Conservation (phyloP, 1,284 basidiomycete genomes). For the Wolfiporia cocos region DNA sequence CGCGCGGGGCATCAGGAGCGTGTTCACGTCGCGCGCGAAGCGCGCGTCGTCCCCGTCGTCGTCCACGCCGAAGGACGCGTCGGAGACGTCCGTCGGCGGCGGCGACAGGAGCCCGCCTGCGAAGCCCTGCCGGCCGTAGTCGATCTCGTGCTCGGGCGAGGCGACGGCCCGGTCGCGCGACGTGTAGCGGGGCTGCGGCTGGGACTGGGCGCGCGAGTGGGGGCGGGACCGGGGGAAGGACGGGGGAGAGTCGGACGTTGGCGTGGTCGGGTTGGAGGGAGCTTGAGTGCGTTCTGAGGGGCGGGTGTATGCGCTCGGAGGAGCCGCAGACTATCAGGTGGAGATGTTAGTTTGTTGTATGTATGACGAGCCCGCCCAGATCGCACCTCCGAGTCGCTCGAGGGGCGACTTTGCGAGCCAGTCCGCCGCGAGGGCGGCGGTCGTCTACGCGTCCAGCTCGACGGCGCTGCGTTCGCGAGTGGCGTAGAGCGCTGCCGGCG, state of each 20-base stretch:
- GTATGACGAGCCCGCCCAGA: background rate
- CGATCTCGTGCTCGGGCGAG: constrained; percentile 18
- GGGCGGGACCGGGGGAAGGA: constrained; percentile 33
- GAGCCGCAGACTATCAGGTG: constrained; percentile 11
- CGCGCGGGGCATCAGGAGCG: constrained; percentile 34
- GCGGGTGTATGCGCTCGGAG: constrained; percentile 36
- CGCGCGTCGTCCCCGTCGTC: constrained; percentile 25
- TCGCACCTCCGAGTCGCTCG: constrained; percentile 67
- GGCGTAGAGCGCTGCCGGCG: constrained; percentile 60
- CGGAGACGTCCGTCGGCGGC: constrained; percentile 28
- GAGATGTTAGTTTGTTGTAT: constrained; percentile 5
- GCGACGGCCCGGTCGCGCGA: constrained; percentile 23
- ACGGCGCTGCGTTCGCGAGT: constrained; percentile 50
- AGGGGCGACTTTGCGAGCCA: constrained; percentile 38
- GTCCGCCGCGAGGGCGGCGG: constrained; percentile 58
- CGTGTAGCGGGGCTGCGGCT: constrained; percentile 25
- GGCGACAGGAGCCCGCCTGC: constrained; percentile 25
- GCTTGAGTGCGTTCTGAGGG: constrained; percentile 43
- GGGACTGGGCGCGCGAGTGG: constrained; percentile 53
- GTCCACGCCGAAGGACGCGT: constrained; percentile 30
- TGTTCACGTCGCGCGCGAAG: constrained; percentile 29
- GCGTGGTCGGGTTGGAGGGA: constrained; percentile 63
- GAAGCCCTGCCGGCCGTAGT: constrained; percentile 6
- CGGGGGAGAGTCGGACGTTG: constrained; percentile 35
- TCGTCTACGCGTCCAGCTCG: constrained; percentile 65